Percentiles rank a stretch among this genome's conserved stretches.
These are phyloP conservation scores for Solanum appendiculatum DNA, from an alignment of 257 asterid genomes.

Conservation along the genomic window DNA sequence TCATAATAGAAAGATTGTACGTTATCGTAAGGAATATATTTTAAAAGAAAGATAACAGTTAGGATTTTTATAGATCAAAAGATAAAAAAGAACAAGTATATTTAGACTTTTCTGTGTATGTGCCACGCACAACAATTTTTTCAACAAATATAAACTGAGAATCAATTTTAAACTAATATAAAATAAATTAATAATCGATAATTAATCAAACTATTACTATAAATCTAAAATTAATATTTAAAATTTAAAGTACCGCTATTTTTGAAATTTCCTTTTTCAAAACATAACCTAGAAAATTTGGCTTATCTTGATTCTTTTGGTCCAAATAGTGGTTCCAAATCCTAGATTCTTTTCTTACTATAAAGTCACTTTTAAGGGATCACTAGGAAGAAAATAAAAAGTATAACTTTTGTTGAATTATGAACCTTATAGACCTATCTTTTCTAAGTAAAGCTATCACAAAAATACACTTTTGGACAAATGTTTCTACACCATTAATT, in stretches of 20 bases:
- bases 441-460: background rate
- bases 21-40: too few species aligned
- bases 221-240: too few species aligned
- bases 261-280: too few species aligned
- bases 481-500: background rate
- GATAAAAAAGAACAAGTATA: too few species aligned
- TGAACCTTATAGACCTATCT: background rate
- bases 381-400: background rate
- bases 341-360: background rate
- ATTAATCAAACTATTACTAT: background rate
- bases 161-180: too few species aligned
- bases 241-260: background rate
- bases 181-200: background rate
- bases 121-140: too few species aligned
- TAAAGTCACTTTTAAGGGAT: background rate
- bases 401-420: background rate
- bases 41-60: too few species aligned
- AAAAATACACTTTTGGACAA: background rate
- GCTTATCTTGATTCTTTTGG: background rate
- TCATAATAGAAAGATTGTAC: too few species aligned
- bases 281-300: background rate
- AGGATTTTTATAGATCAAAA: too few species aligned
- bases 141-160: too few species aligned
- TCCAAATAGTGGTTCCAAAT: background rate
- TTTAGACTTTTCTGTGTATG: too few species aligned